Evolutionary conservation across 2,329 filamentous ascomycete species (phyloP), one percentile per base, ranked within the genome.

Genomic region (Metarhizium sp.): DNA sequence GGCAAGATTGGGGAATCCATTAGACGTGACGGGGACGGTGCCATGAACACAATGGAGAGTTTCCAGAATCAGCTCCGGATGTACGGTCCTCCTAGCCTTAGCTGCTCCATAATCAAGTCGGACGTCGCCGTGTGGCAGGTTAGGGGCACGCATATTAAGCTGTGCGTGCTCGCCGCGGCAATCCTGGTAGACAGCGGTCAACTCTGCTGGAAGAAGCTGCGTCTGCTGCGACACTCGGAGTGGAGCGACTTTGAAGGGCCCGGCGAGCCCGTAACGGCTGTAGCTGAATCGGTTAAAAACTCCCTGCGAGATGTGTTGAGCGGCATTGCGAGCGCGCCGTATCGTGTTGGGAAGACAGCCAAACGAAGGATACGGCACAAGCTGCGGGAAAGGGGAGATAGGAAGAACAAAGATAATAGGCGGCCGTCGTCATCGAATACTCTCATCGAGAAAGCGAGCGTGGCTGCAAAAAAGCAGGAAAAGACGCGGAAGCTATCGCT

Each of bases 171-270:
- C 42, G 86, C 86, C 2, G 86, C 86, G 0, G 80, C 87, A 30
- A 71, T 88, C 2, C 70, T 88, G 2, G 80, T 87, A 3, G 75
- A 79, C 36, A 76, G 75, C 59, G 82, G 81, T 18, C 76, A 80
- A 59, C 64, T 88, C 20, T 75, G 77, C 30, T 88, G 84, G 80
- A 80, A 78, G 55, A 79, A 82, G 56, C 68, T 90, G 49, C 77
- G 80, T 11, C 73, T 90, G 0, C 64, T 88, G 7, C 75, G 87
- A 8, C 84, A 87, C 62, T 81, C 78, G 52, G 85, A 88, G 61
- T 90, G 86, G 85, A 88, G 88, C 60, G 86, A 90, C 62, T 90
- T 89, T 62, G 85, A 87, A 60, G 87, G 87, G 0, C 86, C 86
- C 0, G 86, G 86, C 0, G 87, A 90, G 64, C 87, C 87, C 0